phyloP scores from a whole-genome alignment of 2,329 filamentous ascomycete genomes.

The Aureobasidium sp. region DNA sequence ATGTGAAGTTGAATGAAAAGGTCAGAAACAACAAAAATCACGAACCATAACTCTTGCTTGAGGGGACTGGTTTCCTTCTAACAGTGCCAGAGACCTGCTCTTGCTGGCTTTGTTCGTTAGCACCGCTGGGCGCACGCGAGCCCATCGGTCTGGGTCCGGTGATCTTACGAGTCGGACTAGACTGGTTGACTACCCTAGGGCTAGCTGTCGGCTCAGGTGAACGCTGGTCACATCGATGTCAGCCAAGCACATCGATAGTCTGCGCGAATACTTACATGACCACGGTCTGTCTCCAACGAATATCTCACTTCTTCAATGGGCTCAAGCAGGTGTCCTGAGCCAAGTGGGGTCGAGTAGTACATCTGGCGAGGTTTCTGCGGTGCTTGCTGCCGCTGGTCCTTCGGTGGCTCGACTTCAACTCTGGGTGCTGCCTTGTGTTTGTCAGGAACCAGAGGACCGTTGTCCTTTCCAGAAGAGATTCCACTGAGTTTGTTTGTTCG shows the following conservation, averaged over 20 bases:
- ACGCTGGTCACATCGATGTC: not conserved
- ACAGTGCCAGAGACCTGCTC: constrained; percentile 18
- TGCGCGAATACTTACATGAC: constrained; percentile 21
- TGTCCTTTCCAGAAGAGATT: constrained; percentile 48
- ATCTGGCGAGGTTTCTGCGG: constrained; percentile 14
- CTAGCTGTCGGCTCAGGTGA: constrained; percentile 13
- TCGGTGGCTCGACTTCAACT: constrained; percentile 4
- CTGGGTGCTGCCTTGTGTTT: constrained; percentile 20
- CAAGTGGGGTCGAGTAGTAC: constrained; percentile 30
- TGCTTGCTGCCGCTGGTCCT: constrained; percentile 7
- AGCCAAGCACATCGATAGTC: not conserved
- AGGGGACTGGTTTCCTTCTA: constrained; percentile 20
- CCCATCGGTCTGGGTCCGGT: constrained; percentile 45
- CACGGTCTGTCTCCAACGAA: constrained; percentile 41
- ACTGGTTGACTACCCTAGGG: not conserved
- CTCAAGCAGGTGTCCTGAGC: constrained; percentile 35
- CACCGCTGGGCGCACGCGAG: constrained; percentile 19
- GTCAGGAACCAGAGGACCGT: constrained; percentile 53
- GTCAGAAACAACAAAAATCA: constrained; percentile 8
- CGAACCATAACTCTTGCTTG: constrained; percentile 13
- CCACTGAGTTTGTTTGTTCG: constrained; percentile 22
- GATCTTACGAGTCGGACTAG: constrained; percentile 32
- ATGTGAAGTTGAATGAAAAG: constrained; percentile 2
- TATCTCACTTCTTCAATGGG: constrained; percentile 47
- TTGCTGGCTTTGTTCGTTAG: not conserved